Conservation (phyloP, 352 stramenopile genomes). For the Blastocystis sp. region DNA sequence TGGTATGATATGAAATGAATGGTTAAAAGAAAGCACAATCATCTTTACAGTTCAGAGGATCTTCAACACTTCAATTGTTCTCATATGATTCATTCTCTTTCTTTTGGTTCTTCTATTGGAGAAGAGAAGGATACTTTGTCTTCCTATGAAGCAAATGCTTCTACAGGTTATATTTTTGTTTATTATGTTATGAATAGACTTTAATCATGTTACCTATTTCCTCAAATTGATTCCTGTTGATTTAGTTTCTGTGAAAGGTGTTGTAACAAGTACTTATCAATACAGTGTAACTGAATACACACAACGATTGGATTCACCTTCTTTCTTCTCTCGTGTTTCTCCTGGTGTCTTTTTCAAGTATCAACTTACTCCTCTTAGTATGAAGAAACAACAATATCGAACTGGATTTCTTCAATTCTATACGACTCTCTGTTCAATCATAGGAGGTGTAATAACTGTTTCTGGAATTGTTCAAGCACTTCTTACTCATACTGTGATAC, state of each 20-base stretch:
- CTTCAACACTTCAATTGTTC: not conserved
- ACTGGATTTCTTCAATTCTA: conserved; percentile 13
- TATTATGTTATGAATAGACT: not conserved
- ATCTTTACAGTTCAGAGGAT: not conserved
- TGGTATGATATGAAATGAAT: not conserved
- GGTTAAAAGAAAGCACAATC: not conserved
- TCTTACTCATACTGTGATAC: not conserved
- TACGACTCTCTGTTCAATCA: conserved; percentile 3
- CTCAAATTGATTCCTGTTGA: conserved; percentile 3
- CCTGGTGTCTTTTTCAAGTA: conserved; percentile 17
- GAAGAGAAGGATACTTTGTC: too few species aligned
- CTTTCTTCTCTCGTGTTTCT: not conserved
- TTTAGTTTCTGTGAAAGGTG: not conserved
- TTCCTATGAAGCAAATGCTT: too few species aligned
- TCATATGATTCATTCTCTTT: not conserved
- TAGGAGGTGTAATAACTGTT: conserved; percentile 1
- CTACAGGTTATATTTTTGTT: not conserved
- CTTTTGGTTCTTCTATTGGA: not conserved
- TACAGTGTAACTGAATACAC: conserved; percentile 16
- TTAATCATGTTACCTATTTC: conserved; percentile 17
- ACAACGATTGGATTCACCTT: not conserved
- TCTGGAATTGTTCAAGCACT: not conserved
- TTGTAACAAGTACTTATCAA: not conserved
- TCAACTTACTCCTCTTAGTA: not conserved
- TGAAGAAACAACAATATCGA: not conserved